Base-by-base conservation (phyloP, 2,329 filamentous ascomycete species). In the Xylaria sp. region DNA sequence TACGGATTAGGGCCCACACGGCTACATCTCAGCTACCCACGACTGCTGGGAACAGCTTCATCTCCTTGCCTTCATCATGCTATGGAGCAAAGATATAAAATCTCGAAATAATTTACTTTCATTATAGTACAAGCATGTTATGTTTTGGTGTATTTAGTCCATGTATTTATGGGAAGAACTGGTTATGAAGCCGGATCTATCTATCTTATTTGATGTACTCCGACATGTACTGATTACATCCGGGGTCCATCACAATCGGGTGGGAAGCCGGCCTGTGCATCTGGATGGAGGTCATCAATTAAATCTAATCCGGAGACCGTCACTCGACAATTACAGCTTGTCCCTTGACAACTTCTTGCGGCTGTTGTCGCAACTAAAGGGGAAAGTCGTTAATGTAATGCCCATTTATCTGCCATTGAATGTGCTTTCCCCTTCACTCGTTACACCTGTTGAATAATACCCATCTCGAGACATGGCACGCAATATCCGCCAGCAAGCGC, bases 401-500 rank as follows among this genome's bases (percentile, higher is more conserved):
- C 51, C 59, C 44, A 38, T 41, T 39, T 65, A 52, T 54, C 63
- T 63, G 46, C 66, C 54, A 45, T 13, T 34, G 46, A 17, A n/a
- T 22, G 16, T 37, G 16, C 21, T 26, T 34, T 17, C 26, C 8
- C n/a, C 5, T 26, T 18, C 51, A 41, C 57, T 34, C 18, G 19
- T 41, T 48, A 18, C 29, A n/a, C 7, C 17, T 24, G 13, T 42
- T 24, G 19, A 24, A 42, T 24, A 19, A 49, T 37, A 49, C 47
- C 38, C 47, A 22, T 22, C 38, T 48, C 39, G 45, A 54, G 71
- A 49, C 54, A 83, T 83, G 73, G 73, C 78, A 59, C 78, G 79
- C 67, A 77, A 83, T 64, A 80, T 88, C 57, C 83, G 85, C 67
- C 82, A 81, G 59, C 78, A 78, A 67, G 85, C 85, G 61, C 76